Evolutionary conservation across 805 yeast species (phyloP).

Genomic region (Teunomyces lycoperdinae): DNA sequence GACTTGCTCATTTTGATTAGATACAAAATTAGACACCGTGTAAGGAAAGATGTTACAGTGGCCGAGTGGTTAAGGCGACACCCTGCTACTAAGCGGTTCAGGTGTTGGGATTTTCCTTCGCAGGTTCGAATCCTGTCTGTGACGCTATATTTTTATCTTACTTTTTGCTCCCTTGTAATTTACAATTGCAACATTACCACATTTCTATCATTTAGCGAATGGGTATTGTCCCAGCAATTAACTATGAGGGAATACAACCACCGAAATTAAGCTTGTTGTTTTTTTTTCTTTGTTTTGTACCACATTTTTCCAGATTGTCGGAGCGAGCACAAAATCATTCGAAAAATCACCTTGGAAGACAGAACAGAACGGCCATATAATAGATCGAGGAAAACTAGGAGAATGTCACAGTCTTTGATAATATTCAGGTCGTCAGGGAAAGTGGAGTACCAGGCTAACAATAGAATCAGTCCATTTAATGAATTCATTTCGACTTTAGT

Average conservation of each 20-base stretch:
- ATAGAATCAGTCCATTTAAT: slow-evolving; percentile 36
- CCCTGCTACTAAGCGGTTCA: slow-evolving; percentile 19
- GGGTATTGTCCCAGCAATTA: too few relatives aligned
- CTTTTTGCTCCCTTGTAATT: background rate
- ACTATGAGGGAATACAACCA: too few relatives aligned
- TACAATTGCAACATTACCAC: background rate
- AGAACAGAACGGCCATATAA: too few relatives aligned
- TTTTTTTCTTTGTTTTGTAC: background rate
- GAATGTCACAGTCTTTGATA: slow-evolving; percentile 41
- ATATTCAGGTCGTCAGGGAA: slow-evolving; percentile 36
- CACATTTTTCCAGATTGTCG: background rate
- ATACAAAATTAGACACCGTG: background rate
- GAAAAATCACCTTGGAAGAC: background rate
- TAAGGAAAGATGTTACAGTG: slow-evolving; percentile 19
- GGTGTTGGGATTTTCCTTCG: slow-evolving; percentile 41
- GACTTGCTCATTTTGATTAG: background rate
- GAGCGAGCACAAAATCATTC: background rate
- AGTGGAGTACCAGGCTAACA: slow-evolving; percentile 35
- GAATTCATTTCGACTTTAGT: slow-evolving; percentile 35
- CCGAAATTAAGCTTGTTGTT: too few relatives aligned
- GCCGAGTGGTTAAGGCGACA: slow-evolving; percentile 39
- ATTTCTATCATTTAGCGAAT: too few relatives aligned
- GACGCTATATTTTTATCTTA: slow-evolving; percentile 31
- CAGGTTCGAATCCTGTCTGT: slow-evolving; percentile 56
- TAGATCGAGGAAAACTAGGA: background rate